Evolutionary conservation across 2,329 filamentous ascomycete genomes (phyloP).

Genomic region (Trichoderma koningii): DNA sequence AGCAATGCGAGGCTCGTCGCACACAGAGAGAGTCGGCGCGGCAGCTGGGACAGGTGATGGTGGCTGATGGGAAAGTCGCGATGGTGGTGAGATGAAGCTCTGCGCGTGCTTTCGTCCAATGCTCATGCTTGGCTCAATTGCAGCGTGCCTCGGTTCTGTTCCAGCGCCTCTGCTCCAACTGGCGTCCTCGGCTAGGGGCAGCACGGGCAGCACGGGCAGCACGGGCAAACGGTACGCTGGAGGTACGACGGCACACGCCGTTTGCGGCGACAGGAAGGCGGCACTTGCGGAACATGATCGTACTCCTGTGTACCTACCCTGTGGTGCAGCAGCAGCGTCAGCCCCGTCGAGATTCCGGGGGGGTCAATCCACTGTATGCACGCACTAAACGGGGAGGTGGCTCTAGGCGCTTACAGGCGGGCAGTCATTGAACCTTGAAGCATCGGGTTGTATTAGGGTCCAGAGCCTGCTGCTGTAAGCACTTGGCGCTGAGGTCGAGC

Average conservation of each 20-base stretch:
- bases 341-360: neutral
- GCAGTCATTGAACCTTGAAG: too few relatives aligned
- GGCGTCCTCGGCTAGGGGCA: conserved; percentile 12
- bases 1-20: neutral
- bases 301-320: too few relatives aligned
- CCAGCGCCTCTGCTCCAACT: conserved; percentile 19
- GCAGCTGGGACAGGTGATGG: neutral
- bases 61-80: conserved; percentile 13
- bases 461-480: too few relatives aligned
- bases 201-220: conserved; percentile 2
- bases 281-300: neutral
- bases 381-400: neutral
- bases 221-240: neutral
- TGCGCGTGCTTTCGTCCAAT: neutral
- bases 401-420: too few relatives aligned
- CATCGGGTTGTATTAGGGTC: too few relatives aligned
- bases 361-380: neutral
- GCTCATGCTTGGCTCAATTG: neutral
- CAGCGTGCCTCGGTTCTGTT: conserved; percentile 21
- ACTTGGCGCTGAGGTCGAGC: too few relatives aligned
- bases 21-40: neutral
- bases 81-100: conserved; percentile 15
- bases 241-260: neutral
- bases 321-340: neutral
- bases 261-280: neutral